phyloP scores from a whole-genome alignment of 345 rosid species.

The Microthlaspi erraticum region DNA sequence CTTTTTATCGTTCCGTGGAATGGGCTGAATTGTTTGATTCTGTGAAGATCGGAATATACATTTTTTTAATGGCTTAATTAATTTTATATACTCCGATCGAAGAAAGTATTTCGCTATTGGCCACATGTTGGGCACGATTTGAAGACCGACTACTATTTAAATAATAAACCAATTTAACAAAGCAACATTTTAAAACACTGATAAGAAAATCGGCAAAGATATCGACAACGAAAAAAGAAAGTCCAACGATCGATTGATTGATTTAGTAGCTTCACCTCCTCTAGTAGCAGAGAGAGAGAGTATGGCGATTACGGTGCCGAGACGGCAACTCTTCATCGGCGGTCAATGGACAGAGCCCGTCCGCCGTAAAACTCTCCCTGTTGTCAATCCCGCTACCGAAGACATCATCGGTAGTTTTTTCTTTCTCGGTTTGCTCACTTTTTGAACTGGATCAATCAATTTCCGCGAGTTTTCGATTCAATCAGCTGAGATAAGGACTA shows the following conservation, averaged over 20 bases:
- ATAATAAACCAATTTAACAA: no score
- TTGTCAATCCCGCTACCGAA: slow-evolving; percentile 84
- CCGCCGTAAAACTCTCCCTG: slow-evolving; percentile 68
- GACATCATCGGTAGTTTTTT: slow-evolving; percentile 62
- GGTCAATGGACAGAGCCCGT: slow-evolving; percentile 87
- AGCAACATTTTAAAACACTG: no score
- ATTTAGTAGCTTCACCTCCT: background rate
- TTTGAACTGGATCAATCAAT: background rate
- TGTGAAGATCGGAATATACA: background rate
- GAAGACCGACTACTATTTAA: no score
- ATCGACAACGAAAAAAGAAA: background rate
- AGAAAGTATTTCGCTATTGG: no score
- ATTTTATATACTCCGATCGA: no score
- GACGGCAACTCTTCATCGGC: slow-evolving; percentile 73
- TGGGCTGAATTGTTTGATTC: background rate
- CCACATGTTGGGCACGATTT: no score
- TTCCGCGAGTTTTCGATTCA: slow-evolving; percentile 4
- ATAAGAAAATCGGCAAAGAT: background rate
- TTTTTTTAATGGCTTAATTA: no score
- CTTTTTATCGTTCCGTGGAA: background rate
- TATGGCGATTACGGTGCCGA: slow-evolving; percentile 64
- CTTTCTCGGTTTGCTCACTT: slow-evolving; percentile 8
- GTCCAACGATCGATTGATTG: background rate
- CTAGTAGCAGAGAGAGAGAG: slow-evolving; percentile 5
- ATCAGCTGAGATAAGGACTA: background rate